A percentile compares a stretch with the other conserved stretches of the same genome.
Evolutionary conservation across 1,139 yeast genomes (phyloP).

Genomic region (Blastobotrys niveus): DNA sequence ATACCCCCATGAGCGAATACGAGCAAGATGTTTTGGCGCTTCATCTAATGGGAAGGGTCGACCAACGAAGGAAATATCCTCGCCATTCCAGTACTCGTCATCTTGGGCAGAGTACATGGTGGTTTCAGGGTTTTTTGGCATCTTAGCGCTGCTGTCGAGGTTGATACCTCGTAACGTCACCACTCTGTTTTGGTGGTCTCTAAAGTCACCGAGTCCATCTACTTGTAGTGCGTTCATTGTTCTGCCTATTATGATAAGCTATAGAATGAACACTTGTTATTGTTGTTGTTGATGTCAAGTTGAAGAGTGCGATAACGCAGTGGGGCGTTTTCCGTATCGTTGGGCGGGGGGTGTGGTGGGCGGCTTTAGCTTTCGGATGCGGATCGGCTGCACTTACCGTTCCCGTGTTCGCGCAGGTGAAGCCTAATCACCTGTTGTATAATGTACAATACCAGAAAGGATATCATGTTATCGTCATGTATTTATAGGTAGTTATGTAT

Average conservation of each 20-base stretch:
- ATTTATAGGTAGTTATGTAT: background rate
- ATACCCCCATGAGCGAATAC: slow-evolving; percentile 77
- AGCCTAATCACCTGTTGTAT: no score
- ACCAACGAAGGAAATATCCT: slow-evolving; percentile 69
- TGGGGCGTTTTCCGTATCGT: no score
- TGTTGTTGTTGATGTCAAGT: no score
- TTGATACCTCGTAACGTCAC: slow-evolving; percentile 72
- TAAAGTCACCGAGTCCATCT: slow-evolving; percentile 48
- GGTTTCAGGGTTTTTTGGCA: slow-evolving; percentile 53
- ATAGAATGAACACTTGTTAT: no score
- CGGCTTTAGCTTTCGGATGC: no score
- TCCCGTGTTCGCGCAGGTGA: no score
- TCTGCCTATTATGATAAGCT: no score
- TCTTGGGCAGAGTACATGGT: slow-evolving; percentile 50
- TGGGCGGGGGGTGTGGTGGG: no score
- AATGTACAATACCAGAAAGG: no score
- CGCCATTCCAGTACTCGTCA: slow-evolving; percentile 56
- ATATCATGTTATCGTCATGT: no score
- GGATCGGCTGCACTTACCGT: no score
- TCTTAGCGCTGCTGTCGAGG: slow-evolving; percentile 62
- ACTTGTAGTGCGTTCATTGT: slow-evolving; percentile 27
- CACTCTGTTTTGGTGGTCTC: slow-evolving; percentile 51
- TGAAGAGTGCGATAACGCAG: no score
- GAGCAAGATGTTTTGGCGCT: slow-evolving; percentile 58
- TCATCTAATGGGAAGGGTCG: slow-evolving; percentile 74